Evolutionary conservation across 2,329 filamentous ascomycete species (phyloP).

Genomic region (Hypoxylon sp.): DNA sequence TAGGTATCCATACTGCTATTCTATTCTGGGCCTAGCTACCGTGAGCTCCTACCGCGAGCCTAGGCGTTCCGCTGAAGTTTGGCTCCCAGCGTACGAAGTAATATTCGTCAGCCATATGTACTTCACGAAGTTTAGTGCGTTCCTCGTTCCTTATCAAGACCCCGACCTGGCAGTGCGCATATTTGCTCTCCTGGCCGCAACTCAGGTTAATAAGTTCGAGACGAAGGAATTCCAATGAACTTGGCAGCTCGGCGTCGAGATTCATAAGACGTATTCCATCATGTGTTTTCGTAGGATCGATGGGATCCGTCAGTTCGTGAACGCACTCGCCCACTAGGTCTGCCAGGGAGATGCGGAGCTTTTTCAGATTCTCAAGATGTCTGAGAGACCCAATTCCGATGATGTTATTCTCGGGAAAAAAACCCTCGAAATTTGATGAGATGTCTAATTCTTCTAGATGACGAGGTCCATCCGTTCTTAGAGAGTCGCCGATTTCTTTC

Average conservation of each 20-base stretch:
- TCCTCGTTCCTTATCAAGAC: not conserved
- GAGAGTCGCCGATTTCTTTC: not conserved
- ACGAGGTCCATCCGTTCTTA: not conserved
- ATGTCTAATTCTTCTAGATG: not conserved
- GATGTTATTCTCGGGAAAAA: too few relatives aligned
- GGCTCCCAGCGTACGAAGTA: not conserved
- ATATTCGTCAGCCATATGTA: not conserved
- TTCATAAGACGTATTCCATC: not conserved
- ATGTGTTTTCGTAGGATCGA: not conserved
- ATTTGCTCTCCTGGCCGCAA: not conserved
- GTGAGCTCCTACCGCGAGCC: too few relatives aligned
- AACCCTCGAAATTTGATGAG: not conserved
- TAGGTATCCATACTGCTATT: too few relatives aligned
- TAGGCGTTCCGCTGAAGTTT: too few relatives aligned
- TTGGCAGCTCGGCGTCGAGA: constrained; percentile 2
- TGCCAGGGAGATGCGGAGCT: not conserved
- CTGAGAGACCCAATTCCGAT: not conserved
- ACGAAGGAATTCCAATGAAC: constrained; percentile 4
- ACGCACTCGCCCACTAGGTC: not conserved
- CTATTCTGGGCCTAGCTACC: too few relatives aligned
- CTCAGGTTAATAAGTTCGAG: not conserved
- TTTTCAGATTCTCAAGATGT: not conserved
- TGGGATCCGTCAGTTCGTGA: not conserved
- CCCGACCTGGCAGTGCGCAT: not conserved
- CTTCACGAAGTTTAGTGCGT: not conserved